Percentiles rank a stretch among this genome's conserved stretches.
Conservation (phyloP, 306 rosid genomes). For the Rosa multiflora region DNA sequence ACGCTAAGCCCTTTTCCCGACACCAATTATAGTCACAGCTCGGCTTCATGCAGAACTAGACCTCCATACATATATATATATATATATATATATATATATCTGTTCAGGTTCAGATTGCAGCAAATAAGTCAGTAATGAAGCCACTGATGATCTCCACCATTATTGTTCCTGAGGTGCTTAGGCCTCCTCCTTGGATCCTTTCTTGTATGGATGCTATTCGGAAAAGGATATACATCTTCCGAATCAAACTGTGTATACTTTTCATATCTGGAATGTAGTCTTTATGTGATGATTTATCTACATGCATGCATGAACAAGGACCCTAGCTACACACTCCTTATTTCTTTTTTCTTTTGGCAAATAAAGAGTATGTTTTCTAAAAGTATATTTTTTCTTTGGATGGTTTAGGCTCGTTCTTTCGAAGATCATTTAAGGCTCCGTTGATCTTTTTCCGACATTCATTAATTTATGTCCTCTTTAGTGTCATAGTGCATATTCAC, state of each 20-base stretch:
- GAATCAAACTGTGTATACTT: not conserved
- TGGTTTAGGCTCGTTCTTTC: too few species aligned
- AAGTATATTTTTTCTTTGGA: too few species aligned
- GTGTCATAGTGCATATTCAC: too few species aligned
- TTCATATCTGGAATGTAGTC: not conserved
- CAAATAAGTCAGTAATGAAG: not conserved
- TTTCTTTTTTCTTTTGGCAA: too few species aligned
- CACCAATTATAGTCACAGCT: not conserved
- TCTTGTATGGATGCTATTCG: not conserved
- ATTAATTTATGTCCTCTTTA: too few species aligned
- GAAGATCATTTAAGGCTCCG: too few species aligned
- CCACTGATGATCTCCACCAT: not conserved
- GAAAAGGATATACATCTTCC: not conserved
- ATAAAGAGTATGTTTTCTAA: too few species aligned
- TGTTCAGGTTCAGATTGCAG: not conserved
- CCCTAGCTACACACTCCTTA: too few species aligned
- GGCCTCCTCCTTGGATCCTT: not conserved
- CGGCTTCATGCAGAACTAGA: slow-evolving; percentile 1
- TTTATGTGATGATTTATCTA: not conserved
- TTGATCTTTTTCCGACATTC: too few species aligned
- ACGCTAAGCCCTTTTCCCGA: not conserved
- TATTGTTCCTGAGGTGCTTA: not conserved
- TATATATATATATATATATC: not conserved
- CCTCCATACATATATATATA: not conserved
- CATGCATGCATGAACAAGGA: not conserved